Conservation (phyloP, 164 flowering plant genomes). For the Vitis rotundifolia region DNA sequence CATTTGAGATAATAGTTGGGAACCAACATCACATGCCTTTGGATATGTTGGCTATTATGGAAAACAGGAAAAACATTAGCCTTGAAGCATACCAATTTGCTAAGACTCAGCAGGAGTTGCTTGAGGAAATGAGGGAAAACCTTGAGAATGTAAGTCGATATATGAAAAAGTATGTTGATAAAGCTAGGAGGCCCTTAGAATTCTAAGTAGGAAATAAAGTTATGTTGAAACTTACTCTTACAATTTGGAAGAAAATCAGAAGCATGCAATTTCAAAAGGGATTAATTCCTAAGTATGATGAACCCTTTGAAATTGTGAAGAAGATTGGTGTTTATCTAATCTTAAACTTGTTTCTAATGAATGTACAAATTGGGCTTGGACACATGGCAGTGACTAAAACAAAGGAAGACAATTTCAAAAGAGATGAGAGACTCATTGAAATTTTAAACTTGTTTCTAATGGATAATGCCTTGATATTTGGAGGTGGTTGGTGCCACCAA, state of each 20-base stretch:
- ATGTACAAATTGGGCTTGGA: too few species aligned
- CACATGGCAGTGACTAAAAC: too few species aligned
- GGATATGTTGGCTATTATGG: not conserved
- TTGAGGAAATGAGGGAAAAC: not conserved
- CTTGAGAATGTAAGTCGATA: not conserved
- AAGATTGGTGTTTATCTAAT: too few species aligned
- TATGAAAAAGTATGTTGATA: slow-evolving; percentile 8
- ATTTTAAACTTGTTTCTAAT: too few species aligned
- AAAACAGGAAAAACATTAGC: not conserved
- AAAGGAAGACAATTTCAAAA: too few species aligned
- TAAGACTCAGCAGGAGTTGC: not conserved
- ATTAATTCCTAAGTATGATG: too few species aligned
- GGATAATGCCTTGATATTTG: too few species aligned
- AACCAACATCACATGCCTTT: not conserved
- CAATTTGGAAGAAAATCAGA: not conserved
- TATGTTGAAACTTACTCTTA: not conserved
- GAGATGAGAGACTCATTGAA: too few species aligned
- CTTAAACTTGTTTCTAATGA: too few species aligned
- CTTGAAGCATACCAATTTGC: too few species aligned
- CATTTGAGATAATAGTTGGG: slow-evolving; percentile 11
- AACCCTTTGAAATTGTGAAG: too few species aligned
- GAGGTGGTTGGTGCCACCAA: too few species aligned
- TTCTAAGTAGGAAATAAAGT: not conserved
- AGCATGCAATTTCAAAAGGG: not conserved
- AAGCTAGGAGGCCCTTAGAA: not conserved